Base-by-base conservation (phyloP, 148 eudicot genomes). In the Beta vulgaris region DNA sequence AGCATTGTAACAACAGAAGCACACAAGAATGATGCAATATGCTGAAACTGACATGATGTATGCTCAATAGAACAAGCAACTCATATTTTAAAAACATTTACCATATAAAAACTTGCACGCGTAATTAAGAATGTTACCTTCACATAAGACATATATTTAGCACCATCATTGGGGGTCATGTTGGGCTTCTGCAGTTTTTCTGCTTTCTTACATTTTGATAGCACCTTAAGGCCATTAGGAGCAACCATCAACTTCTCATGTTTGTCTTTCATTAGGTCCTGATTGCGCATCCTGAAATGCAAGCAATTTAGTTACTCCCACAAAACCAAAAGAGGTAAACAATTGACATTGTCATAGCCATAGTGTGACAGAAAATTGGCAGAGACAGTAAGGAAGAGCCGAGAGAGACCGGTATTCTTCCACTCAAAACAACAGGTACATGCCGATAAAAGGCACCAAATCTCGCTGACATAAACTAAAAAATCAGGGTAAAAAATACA, bases 61-160 rank as follows among this genome's bases (percentile, higher is more conserved):
- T 37, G 23, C 39, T 54, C 26, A 64, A 28, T 16, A 68, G 11
- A 42, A 59, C 19, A 37, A 60, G 21, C 16, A 68, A 66, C 28
- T 31, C 48, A 72, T 43, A 67, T 34, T 8, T 15, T 46, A 37
- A 25, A 39, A 46, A 14, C 3, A 34, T 71, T 58, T 15, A 62
- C 12, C 59, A 72, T 34, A 40, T 61, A 21, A 46, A 55, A n/a
- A 46, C 10, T 46, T 64, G 44, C 35, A 77, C 34, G 15, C 54
- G 19, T 26, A 32, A 55, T 23, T 21, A 42, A 73, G 19, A 65
- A 58, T 34, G 49, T 68, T 58, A 95, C 98, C 99, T 90, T 95
- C 67, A 95, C 88, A 75, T 95, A 95, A 32, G 99, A 91, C 99
- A 95, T 95, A 73, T 95, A 95, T 82, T 82, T 88, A 81, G 97